Base-by-base conservation (phyloP, 139 green algal genomes). In the Tetratostichococcus sp. region DNA sequence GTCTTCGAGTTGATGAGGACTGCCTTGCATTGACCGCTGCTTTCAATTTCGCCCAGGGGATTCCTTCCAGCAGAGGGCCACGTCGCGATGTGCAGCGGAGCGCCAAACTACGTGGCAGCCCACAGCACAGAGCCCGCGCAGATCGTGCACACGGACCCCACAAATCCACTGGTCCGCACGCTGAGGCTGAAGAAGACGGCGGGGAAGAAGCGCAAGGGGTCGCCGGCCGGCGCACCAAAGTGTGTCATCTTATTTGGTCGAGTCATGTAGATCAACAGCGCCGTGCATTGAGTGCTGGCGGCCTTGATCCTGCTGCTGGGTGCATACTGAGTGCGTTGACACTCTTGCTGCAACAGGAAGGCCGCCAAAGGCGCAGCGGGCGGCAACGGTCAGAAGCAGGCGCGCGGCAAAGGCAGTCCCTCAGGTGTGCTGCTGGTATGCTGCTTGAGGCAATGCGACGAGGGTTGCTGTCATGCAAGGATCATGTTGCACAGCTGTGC, bases 81-180 rank as follows among this genome's bases (percentile, higher is more conserved):
- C 50, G 50, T 62, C 17, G 19, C 19, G 19, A 17, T 62, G 50
- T 62, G 50, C 50, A 62, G 50, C 50, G 26, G 50, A 17, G 50
- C 50, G 31, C 30, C 65, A 42, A 70, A 70, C 14, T 70, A 35
- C 22, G 65, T 70, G 8, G 65, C 30, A 2, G 65, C 65, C 8
- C 65, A 70, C 30, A 70, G 65, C 65, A 70, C 65, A 70, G 31
- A 73, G 33, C 32, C 50, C 17, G 50, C 17, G 17, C 50, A 62
- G 50, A 25, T 25, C 17, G 50, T 62, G 17, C 14, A 25, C 17
- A 23, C 11, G 19, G 50, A 62, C 50, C 50, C 50, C 50, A 62
- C 50, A 25, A 62, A 62, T 17, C 50, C 50, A 17, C 50, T 62
- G 50, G 50, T 62, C 50, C 50, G 50, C 50, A 23, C 11, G 50